These are phyloP conservation scores for Harringtonia aguacate DNA, from an alignment of 2,329 filamentous ascomycete species.

Conservation along the genomic window DNA sequence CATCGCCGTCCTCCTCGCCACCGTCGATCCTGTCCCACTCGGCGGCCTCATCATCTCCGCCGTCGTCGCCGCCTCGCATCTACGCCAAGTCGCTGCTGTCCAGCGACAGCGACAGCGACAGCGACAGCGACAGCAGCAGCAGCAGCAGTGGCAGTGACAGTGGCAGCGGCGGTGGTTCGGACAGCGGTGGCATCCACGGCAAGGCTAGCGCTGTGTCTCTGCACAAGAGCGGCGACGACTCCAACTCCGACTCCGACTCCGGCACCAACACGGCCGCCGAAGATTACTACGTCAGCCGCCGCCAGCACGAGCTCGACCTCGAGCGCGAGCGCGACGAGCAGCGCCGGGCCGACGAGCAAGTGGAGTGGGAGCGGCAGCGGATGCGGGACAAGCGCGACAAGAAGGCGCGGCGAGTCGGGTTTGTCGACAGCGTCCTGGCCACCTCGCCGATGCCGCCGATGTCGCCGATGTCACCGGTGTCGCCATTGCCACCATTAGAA, in stretches of 20 bases:
- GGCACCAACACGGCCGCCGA: neutral
- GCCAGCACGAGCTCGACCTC: constrained; percentile 1
- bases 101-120: neutral
- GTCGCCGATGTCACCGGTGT: neutral
- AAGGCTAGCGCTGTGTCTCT: neutral
- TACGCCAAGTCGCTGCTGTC: neutral
- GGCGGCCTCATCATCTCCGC: neutral
- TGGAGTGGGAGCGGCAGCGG: constrained; percentile 7
- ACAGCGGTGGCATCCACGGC: neutral
- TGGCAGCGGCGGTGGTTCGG: neutral
- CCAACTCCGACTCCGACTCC: neutral
- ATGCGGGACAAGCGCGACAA: constrained; percentile 8
- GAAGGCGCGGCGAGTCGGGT: no score
- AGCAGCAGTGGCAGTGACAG: neutral
- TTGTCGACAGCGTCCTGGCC: no score
- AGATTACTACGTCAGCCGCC: neutral
- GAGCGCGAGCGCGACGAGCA: neutral
- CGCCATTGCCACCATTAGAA: no score
- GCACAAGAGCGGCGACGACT: no score
- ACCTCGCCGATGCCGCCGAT: neutral
- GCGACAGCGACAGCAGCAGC: neutral
- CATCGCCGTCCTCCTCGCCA: no score
- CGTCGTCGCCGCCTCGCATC: neutral
- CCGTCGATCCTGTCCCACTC: no score
- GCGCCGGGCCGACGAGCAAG: neutral